A percentile compares a stretch with the other conserved stretches of the same genome.
phyloP scores from a whole-genome alignment of 495 filamentous ascomycete genomes.

The Pyrenula massariospora region DNA sequence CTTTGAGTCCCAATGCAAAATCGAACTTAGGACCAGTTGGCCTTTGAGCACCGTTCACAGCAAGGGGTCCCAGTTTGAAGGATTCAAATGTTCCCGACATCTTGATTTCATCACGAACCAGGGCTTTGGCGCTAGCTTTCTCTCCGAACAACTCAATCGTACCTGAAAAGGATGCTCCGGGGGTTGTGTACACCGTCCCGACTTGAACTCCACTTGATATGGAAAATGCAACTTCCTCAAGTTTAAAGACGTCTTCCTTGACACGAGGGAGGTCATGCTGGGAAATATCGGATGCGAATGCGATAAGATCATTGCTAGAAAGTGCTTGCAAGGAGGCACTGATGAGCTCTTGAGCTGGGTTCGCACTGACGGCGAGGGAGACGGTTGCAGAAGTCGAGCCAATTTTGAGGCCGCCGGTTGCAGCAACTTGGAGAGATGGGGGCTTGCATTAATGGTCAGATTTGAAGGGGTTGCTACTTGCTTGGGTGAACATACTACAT shows the following conservation, averaged over 20 bases:
- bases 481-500: not conserved
- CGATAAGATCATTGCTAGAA: not conserved
- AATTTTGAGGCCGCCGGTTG: not conserved
- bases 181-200: not conserved
- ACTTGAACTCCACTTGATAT: not conserved
- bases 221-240: not conserved
- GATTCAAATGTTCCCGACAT: not conserved
- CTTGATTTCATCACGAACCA: not conserved
- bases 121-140: not conserved
- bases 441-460: not conserved
- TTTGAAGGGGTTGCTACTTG: not conserved
- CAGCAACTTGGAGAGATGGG: not conserved
- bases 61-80: not conserved
- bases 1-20: not conserved
- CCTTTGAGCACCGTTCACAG: not conserved
- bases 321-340: not conserved
- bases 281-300: not conserved
- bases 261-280: not conserved
- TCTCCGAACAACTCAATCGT: not conserved
- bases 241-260: not conserved
- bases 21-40: not conserved
- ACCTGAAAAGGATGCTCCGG: not conserved
- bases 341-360: not conserved
- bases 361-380: not conserved
- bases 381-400: not conserved